Base-by-base conservation (phyloP, 495 filamentous ascomycete species). In the Xylaria longipes region DNA sequence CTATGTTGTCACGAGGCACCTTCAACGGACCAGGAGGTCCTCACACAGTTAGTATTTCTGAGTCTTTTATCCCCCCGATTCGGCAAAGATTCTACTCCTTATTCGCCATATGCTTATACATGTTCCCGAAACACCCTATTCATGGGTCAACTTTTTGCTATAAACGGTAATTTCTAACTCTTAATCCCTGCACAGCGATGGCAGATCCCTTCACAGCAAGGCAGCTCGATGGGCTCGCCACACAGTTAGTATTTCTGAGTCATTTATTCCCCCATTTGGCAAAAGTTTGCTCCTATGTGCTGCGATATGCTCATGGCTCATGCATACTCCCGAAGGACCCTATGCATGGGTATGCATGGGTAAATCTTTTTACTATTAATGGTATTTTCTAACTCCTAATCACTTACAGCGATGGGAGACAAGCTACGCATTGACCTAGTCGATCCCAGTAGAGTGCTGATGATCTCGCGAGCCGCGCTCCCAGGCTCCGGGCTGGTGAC, bases 1-100 rank as follows among this genome's bases (percentile, higher is more conserved):
- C 80, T 3, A 84, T 84, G 82, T 52, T 84, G 25, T 73, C 73
- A 22, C 70, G 82, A 2, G 82, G 82, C 12, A 79, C 73, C 50
- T 84, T 84, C 75, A 84, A 84, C 67, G 82, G 82, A 1, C 82
- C 82, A 1, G 81, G 82, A 9, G 82, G 82, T 12, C 82, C 82
- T n/a, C 82, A 84, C 65, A 81, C 77, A 15, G 41, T 45, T 17
- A 45, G 41, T 45, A 14, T 17, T 3, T 4, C 17, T 3, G 41
- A 43, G 12, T 45, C 4, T 45, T 45, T 20, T 15, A 17, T 45
- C 17, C n/a, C n/a, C n/a, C n/a, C n/a, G n/a, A n/a, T n/a, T n/a
- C n/a, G n/a, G n/a, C n/a, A n/a, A n/a, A n/a, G n/a, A n/a, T n/a
- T n/a, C n/a, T n/a, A n/a, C n/a, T n/a, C n/a, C n/a, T n/a, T n/a